Conservation (phyloP, 2,329 filamentous ascomycete genomes). For the Penicillium sp. region DNA sequence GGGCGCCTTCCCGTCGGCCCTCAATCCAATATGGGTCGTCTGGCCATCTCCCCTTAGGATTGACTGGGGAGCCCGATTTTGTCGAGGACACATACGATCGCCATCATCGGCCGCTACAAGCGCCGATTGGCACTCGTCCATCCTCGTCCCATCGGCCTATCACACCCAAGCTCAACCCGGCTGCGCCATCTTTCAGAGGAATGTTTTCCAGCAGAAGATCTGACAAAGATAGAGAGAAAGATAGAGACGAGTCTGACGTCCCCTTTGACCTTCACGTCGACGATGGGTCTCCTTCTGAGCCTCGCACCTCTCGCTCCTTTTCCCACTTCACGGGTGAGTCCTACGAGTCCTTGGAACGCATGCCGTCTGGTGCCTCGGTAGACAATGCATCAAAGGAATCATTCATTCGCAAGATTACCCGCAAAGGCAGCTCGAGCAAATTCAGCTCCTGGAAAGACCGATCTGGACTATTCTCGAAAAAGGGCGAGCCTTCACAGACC, state of each 20-base stretch:
- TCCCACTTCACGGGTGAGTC: conserved; percentile 49
- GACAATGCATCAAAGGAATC: conserved; percentile 48
- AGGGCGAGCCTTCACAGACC: conserved; percentile 43
- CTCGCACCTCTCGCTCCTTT: conserved; percentile 47
- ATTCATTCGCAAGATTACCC: conserved; percentile 53
- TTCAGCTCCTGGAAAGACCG: conserved; percentile 55
- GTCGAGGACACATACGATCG: conserved; percentile 49
- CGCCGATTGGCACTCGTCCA: conserved; percentile 78
- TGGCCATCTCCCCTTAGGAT: conserved; percentile 58
- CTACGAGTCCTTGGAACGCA: conserved; percentile 49
- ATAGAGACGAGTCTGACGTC: conserved; percentile 34
- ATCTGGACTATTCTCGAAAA: conserved; percentile 48
- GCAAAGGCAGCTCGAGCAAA: conserved; percentile 52
- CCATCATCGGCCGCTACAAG: conserved; percentile 55
- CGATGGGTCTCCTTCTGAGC: conserved; percentile 45
- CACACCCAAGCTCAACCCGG: conserved; percentile 73
- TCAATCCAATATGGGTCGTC: conserved; percentile 77
- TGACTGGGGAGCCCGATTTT: conserved; percentile 52
- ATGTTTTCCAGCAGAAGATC: conserved; percentile 58
- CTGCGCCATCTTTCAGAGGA: conserved; percentile 83
- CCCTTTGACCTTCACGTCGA: conserved; percentile 35
- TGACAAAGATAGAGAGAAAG: conserved; percentile 43
- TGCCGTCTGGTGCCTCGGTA: conserved; percentile 43
- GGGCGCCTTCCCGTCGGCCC: conserved; percentile 75
- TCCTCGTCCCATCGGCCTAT: conserved; percentile 55